Conservation (phyloP, 768 basidiomycete genomes). For the Boletellus ananiceps region DNA sequence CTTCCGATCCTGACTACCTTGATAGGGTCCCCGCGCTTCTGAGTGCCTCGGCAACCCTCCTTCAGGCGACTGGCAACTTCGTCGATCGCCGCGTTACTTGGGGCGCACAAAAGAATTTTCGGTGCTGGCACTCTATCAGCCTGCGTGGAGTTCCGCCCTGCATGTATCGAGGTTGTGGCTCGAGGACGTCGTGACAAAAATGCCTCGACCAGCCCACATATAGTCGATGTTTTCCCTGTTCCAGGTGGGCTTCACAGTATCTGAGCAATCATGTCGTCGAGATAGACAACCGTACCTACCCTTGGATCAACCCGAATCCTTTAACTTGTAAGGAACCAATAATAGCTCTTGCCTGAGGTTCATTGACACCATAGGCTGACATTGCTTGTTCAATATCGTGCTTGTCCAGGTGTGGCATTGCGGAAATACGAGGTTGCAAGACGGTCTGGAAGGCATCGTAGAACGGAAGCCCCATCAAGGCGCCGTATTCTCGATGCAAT, state of each 20-base stretch:
- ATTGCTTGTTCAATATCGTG: slow-evolving; percentile 62
- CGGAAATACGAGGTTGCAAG: slow-evolving; percentile 59
- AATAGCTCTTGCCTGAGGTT: slow-evolving; percentile 92
- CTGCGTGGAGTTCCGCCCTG: slow-evolving; percentile 38
- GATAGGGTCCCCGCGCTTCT: slow-evolving; percentile 49
- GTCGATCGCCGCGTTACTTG: slow-evolving; percentile 97
- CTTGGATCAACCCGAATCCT: slow-evolving; percentile 93
- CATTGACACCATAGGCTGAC: slow-evolving; percentile 71
- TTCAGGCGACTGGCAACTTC: slow-evolving; percentile 88
- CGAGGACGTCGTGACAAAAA: slow-evolving; percentile 61
- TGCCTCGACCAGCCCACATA: slow-evolving; percentile 87
- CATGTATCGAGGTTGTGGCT: slow-evolving; percentile 46
- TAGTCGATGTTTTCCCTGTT: slow-evolving; percentile 98
- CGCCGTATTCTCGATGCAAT: slow-evolving; percentile 86
- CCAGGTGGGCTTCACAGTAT: slow-evolving; percentile 74
- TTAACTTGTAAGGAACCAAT: slow-evolving; percentile 61
- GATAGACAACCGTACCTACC: slow-evolving; percentile 46
- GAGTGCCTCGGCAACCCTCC: slow-evolving; percentile 61
- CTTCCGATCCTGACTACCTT: slow-evolving; percentile 91
- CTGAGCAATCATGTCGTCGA: not conserved
- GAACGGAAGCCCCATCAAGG: slow-evolving; percentile 75
- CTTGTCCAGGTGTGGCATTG: slow-evolving; percentile 39
- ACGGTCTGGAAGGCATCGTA: slow-evolving; percentile 75
- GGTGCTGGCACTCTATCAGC: slow-evolving; percentile 47
- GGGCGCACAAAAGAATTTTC: slow-evolving; percentile 89